A percentile compares a stretch with the other conserved stretches of the same genome.
Evolutionary conservation across 352 stramenopile species (phyloP).

Genomic region (Phytopythium sindhum): DNA sequence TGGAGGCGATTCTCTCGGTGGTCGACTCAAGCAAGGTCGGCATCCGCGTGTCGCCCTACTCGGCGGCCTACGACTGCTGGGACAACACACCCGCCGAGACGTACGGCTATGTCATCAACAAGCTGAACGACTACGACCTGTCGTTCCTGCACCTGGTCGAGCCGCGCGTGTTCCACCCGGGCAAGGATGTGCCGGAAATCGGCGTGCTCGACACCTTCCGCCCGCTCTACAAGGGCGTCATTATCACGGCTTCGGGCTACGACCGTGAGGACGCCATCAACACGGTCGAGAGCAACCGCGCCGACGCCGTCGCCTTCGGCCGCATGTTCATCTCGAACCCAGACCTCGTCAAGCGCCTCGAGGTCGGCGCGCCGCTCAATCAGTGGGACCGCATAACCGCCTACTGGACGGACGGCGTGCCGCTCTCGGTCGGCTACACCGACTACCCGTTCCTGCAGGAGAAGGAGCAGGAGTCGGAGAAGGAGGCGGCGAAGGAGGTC

Average conservation of each 20-base stretch:
- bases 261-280: constrained; percentile 27
- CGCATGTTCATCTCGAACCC: constrained; percentile 68
- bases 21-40: constrained; percentile 33
- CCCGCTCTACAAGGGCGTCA: constrained; percentile 37
- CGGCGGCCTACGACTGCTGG: constrained; percentile 29
- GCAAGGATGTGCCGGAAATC: constrained; percentile 24
- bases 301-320: constrained; percentile 56
- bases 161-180: constrained; percentile 36
- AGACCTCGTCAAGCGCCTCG: constrained; percentile 49
- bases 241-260: constrained; percentile 56
- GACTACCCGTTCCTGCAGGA: constrained; percentile 36
- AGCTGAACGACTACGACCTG: constrained; percentile 33
- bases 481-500: not conserved
- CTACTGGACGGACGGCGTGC: constrained; percentile 30
- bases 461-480: not conserved
- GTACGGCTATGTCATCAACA: constrained; percentile 35
- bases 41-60: constrained; percentile 37
- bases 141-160: constrained; percentile 58
- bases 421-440: constrained; percentile 33
- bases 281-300: constrained; percentile 27
- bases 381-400: constrained; percentile 34
- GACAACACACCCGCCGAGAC: constrained; percentile 33
- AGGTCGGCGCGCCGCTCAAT: constrained; percentile 32
- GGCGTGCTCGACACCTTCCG: constrained; percentile 45
- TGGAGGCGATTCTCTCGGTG: constrained; percentile 24